A percentile compares a stretch with the other conserved stretches of the same genome.
Evolutionary conservation across 208 protist species (phyloP).

Genomic region (Crithidia brevicula): DNA sequence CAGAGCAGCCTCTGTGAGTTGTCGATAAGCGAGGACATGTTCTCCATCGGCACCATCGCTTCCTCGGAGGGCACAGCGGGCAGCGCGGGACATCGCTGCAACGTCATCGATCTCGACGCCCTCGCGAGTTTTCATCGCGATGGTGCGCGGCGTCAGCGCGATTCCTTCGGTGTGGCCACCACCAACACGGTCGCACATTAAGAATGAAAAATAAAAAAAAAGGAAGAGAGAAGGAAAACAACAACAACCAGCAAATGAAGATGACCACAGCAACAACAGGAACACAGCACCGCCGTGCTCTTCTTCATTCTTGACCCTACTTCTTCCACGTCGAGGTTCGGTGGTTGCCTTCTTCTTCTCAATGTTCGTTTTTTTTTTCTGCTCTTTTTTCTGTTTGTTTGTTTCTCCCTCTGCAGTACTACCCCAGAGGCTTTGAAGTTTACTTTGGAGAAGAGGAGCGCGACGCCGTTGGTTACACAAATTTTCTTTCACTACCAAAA

Average conservation of each 20-base stretch:
- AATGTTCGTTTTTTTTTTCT: slow-evolving; percentile 1
- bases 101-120: slow-evolving; percentile 29
- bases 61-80: slow-evolving; percentile 2
- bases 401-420: not conserved
- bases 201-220: not conserved
- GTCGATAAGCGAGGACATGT: slow-evolving; percentile 25
- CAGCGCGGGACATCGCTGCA: slow-evolving; percentile 7
- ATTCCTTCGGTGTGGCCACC: not conserved
- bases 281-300: too few relatives aligned
- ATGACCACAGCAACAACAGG: too few relatives aligned
- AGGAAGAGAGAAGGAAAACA: not conserved
- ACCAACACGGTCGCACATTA: not conserved
- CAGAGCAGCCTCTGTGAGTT: slow-evolving; percentile 34
- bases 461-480: too few relatives aligned
- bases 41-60: slow-evolving; percentile 6
- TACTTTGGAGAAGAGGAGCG: too few relatives aligned
- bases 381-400: slow-evolving; percentile 10
- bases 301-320: too few relatives aligned
- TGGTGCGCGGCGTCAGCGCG: slow-evolving; percentile 28
- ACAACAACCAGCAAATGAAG: too few relatives aligned
- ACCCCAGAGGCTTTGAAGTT: too few relatives aligned
- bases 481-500: too few relatives aligned
- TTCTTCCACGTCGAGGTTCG: too few relatives aligned
- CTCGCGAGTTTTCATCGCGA: slow-evolving; percentile 26
- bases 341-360: too few relatives aligned